A percentile compares a stretch with the other conserved stretches of the same genome.
phyloP scores from a whole-genome alignment of 1,139 yeast species.

The Suhomyces bokatorum region DNA sequence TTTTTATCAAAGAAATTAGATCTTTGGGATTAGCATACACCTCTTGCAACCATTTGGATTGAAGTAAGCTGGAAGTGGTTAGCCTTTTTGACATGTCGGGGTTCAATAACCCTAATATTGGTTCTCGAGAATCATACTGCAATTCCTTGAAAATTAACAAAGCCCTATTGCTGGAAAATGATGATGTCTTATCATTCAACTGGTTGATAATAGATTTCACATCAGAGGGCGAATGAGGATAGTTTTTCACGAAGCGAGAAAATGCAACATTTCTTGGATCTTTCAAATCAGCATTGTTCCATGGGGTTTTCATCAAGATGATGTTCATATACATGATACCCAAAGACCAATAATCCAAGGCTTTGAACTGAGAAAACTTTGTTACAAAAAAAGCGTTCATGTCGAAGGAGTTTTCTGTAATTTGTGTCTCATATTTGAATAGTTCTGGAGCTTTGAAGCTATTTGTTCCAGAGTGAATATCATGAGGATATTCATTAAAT shows the following conservation, averaged over 20 bases:
- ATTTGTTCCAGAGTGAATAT: slow-evolving; percentile 48
- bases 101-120: slow-evolving; percentile 35
- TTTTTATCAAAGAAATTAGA: slow-evolving; percentile 22
- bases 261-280: slow-evolving; percentile 19
- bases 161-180: slow-evolving; percentile 31
- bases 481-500: slow-evolving; percentile 23
- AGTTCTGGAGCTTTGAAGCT: slow-evolving; percentile 60
- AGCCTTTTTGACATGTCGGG: slow-evolving; percentile 31
- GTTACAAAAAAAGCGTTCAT: slow-evolving; percentile 7
- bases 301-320: slow-evolving; percentile 47
- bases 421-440: slow-evolving; percentile 28
- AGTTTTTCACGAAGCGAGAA: slow-evolving; percentile 13
- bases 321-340: slow-evolving; percentile 52
- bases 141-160: slow-evolving; percentile 36
- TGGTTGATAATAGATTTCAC: slow-evolving; percentile 15
- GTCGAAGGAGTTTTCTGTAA: slow-evolving; percentile 12
- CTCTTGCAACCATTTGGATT: slow-evolving; percentile 43
- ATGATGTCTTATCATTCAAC: slow-evolving; percentile 17
- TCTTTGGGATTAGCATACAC: slow-evolving; percentile 47
- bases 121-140: slow-evolving; percentile 41
- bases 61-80: slow-evolving; percentile 28
- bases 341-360: slow-evolving; percentile 52
- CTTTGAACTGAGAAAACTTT: slow-evolving; percentile 11
- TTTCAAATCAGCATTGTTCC: slow-evolving; percentile 39
- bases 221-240: slow-evolving; percentile 12